phyloP scores from a whole-genome alignment of 371 early-diverging fungal species.

The Rhizopus sp. region DNA sequence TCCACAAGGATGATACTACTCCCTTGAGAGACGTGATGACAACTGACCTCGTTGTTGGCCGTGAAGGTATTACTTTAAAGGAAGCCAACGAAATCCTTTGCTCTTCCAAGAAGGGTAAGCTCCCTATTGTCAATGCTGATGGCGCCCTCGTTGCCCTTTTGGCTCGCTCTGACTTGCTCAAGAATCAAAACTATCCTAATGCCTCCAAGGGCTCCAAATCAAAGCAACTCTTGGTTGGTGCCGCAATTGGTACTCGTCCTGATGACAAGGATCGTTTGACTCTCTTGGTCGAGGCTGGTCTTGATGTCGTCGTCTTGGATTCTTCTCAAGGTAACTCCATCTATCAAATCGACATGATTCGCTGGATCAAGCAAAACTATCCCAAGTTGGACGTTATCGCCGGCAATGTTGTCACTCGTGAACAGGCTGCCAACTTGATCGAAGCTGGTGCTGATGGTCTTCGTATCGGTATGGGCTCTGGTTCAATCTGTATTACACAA shows the following conservation, averaged over 20 bases:
- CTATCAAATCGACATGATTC: slow-evolving; percentile 95
- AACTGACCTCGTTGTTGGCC: slow-evolving; percentile 84
- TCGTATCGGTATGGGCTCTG: slow-evolving; percentile 96
- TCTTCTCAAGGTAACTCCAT: slow-evolving; percentile 94
- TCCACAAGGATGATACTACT: slow-evolving; percentile 68
- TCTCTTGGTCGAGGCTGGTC: slow-evolving; percentile 88
- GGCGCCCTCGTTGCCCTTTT: slow-evolving; percentile 87
- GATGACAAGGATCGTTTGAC: slow-evolving; percentile 85
- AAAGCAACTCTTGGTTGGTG: slow-evolving; percentile 91
- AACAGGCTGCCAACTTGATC: slow-evolving; percentile 91
- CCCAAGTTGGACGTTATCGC: slow-evolving; percentile 86
- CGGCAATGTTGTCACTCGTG: slow-evolving; percentile 95
- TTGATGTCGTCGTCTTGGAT: slow-evolving; percentile 94
- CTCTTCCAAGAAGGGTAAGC: slow-evolving; percentile 93
- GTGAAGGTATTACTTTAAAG: slow-evolving; percentile 80
- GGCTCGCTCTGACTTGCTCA: slow-evolving; percentile 92
- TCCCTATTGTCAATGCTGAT: slow-evolving; percentile 87
- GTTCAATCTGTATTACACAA: slow-evolving; percentile 97
- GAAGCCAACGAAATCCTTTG: slow-evolving; percentile 90
- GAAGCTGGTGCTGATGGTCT: slow-evolving; percentile 95
- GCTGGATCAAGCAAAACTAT: slow-evolving; percentile 85
- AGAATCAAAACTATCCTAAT: slow-evolving; percentile 92
- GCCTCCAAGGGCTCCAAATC: slow-evolving; percentile 81
- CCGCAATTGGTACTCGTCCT: slow-evolving; percentile 91
- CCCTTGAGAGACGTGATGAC: slow-evolving; percentile 84